A percentile compares a stretch with the other conserved stretches of the same genome.
Evolutionary conservation across 2,329 filamentous ascomycete species (phyloP).

Genomic region (Fusarium torreyae): DNA sequence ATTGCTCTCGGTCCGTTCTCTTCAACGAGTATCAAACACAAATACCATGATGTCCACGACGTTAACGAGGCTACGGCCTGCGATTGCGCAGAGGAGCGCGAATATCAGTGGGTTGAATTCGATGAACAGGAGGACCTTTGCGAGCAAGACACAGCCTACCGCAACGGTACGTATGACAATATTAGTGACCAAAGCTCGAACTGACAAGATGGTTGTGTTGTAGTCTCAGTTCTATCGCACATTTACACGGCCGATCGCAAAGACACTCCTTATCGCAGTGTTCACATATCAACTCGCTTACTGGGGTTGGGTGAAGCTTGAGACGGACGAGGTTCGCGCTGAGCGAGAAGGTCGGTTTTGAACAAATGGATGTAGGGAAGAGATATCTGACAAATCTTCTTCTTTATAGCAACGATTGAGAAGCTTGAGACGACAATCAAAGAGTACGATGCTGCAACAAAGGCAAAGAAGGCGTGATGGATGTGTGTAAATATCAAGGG

Average conservation of each 20-base stretch:
- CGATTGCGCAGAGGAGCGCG: conserved; percentile 1
- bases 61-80: conserved; percentile 34
- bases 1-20: conserved; percentile 8
- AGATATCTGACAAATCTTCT: conserved; percentile 9
- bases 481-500: neutral
- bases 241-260: conserved; percentile 80
- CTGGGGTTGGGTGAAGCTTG: conserved; percentile 81
- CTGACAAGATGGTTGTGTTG: neutral
- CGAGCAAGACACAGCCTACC: conserved; percentile 50
- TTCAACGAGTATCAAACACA: conserved; percentile 1
- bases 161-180: conserved; percentile 42
- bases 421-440: conserved; percentile 58
- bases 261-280: conserved; percentile 81
- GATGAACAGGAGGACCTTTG: conserved; percentile 39
- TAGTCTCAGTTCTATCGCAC: conserved; percentile 80
- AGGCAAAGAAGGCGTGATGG: conserved; percentile 38
- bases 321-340: conserved; percentile 76
- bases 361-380: conserved; percentile 8
- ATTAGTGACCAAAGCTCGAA: neutral
- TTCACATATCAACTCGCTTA: conserved; percentile 86
- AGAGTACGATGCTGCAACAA: conserved; percentile 52
- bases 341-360: conserved; percentile 68
- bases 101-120: neutral
- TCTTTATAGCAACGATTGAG: conserved; percentile 53
- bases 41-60: conserved; percentile 27